Base-by-base conservation (phyloP, 129 eudicot genomes). In the Pittosporum tobira region DNA sequence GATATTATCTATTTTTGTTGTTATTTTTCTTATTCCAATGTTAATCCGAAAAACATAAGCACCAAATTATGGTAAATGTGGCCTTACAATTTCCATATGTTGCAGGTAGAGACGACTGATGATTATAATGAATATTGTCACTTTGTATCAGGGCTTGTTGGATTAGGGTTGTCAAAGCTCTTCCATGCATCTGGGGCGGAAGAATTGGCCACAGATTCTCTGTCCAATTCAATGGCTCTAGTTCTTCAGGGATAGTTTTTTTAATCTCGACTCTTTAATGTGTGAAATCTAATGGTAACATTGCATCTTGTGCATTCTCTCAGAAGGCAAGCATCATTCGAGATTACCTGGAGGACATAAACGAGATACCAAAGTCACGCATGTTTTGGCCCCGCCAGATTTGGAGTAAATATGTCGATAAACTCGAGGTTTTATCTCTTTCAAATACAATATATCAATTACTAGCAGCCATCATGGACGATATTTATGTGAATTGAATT, bases 371-470 rank as follows among this genome's bases (percentile, higher is more conserved):
- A 16, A 85, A 81, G 69, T 77, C 88, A 15, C 95, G 94, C 13
- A 85, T 90, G 95, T 85, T 82, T 73, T 90, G 97, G 97, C 89
- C 89, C 71, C 84, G 87, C 20, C 75, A 90, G 59, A 90, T 90
- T 18, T 90, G 97, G 97, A 80, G 89, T 69, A 90, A 90, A 85
- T 90, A 85, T 71, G 97, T 80, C 65, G 74, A 71, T 75, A 85
- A 85, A 63, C 84, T 90, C 25, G 95, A 90, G 95, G 96, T 87
- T 20, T 18, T 1, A 3, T 64, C 44, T 51, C 40, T 44, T 48
- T 23, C 59, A 11, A 53, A 37, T 50, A 42, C 42, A 57, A 45
- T 13, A 29, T n/a, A 40, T 23, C 12, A 51, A 19, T 63, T 30
- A 3, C 30, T 2, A 22, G 43, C 15, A 10, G n/a, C 12, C 1